These are phyloP conservation scores for Senna tora DNA, from an alignment of 306 rosid species.

Conservation along the genomic window DNA sequence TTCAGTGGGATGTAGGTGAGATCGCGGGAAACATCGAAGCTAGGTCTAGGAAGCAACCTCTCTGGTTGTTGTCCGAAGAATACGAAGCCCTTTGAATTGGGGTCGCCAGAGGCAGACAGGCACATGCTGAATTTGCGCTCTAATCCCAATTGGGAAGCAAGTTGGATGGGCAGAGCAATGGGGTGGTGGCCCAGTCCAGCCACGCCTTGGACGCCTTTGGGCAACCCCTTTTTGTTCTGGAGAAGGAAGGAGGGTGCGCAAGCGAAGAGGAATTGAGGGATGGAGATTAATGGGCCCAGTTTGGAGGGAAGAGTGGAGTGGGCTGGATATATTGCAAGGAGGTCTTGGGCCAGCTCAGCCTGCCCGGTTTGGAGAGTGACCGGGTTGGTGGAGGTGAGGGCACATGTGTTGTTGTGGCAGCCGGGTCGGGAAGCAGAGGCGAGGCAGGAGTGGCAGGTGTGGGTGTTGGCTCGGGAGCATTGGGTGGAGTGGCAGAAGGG, in stretches of 20 bases:
- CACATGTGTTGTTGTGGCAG: constrained; percentile 60
- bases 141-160: constrained; percentile 52
- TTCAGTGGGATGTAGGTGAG: constrained; percentile 47
- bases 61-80: constrained; percentile 51
- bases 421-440: constrained; percentile 35
- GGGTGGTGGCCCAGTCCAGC: constrained; percentile 54
- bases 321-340: constrained; percentile 31
- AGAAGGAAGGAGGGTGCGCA: constrained; percentile 56
- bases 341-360: constrained; percentile 60
- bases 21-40: constrained; percentile 35
- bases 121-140: constrained; percentile 51
- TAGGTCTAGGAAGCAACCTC: not conserved
- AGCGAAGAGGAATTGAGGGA: constrained; percentile 59
- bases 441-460: constrained; percentile 47
- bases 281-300: constrained; percentile 30
- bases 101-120: constrained; percentile 42
- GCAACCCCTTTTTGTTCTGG: constrained; percentile 52
- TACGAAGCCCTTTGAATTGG: constrained; percentile 34
- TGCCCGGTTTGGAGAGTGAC: constrained; percentile 46
- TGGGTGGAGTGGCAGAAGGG: constrained; percentile 60
- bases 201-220: constrained; percentile 44
- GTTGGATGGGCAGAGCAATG: constrained; percentile 52
- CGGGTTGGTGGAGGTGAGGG: constrained; percentile 46
- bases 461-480: constrained; percentile 51
- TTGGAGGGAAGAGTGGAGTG: constrained; percentile 25